These are phyloP conservation scores for Globisporangium takayamanum DNA, from an alignment of 352 stramenopile genomes.

Conservation along the genomic window DNA sequence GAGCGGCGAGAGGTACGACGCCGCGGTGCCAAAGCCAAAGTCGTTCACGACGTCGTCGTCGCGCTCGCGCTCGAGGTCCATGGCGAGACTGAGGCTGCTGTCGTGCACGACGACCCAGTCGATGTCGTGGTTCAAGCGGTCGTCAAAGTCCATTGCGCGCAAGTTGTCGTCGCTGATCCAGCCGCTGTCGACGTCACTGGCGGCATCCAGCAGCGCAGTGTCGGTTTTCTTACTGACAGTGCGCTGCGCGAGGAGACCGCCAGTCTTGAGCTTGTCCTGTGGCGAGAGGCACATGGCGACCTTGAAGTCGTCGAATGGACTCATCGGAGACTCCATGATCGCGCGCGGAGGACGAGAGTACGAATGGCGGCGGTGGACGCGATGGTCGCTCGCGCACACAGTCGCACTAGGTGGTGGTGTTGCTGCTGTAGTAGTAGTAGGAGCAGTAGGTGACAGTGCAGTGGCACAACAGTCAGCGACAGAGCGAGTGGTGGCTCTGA, in stretches of 20 bases:
- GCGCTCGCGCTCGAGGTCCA: constrained; percentile 42
- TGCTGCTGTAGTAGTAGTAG: neutral
- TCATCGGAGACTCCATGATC: constrained; percentile 19
- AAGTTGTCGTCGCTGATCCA: constrained; percentile 83
- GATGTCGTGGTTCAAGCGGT: constrained; percentile 72
- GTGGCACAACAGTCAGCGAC: neutral
- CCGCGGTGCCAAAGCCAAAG: constrained; percentile 49
- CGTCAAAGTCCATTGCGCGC: constrained; percentile 65
- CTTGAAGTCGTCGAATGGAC: constrained; percentile 40
- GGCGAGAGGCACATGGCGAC: constrained; percentile 55
- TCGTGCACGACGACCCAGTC: constrained; percentile 75
- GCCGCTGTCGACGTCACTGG: constrained; percentile 35
- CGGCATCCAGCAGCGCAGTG: constrained; percentile 19
- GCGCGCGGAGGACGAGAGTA: neutral
- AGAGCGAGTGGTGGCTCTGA: neutral
- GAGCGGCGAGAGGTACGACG: constrained; percentile 48
- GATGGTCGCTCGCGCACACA: neutral
- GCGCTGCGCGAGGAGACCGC: constrained; percentile 21
- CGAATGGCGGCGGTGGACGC: neutral
- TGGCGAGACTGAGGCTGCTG: constrained; percentile 56
- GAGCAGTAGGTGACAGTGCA: neutral
- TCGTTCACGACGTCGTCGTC: constrained; percentile 43
- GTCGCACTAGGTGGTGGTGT: neutral
- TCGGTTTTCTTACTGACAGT: constrained; percentile 18
- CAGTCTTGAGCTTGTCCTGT: constrained; percentile 55